phyloP scores from a whole-genome alignment of 73 alveolate genomes.

The Paramecium tetraurelia region DNA sequence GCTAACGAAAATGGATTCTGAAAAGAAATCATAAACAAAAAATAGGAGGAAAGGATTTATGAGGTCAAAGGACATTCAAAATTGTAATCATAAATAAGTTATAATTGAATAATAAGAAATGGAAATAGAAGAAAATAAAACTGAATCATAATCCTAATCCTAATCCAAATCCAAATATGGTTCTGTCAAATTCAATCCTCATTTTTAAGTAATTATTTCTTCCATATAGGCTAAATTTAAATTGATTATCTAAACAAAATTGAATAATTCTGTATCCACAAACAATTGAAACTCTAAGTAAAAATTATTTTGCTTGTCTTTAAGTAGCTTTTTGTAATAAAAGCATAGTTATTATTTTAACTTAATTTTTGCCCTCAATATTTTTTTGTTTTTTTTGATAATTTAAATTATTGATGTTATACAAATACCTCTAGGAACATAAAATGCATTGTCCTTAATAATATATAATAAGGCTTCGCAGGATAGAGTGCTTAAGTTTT shows the following conservation, averaged over 20 bases:
- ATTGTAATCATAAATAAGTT: constrained; percentile 19
- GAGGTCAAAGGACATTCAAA: background rate
- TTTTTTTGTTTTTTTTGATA: background rate
- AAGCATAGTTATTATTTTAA: background rate
- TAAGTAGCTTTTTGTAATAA: background rate
- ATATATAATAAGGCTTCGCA: background rate
- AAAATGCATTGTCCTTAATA: background rate
- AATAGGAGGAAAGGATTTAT: constrained; percentile 47
- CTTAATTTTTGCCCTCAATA: background rate
- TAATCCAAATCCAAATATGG: background rate
- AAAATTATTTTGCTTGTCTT: background rate
- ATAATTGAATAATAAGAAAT: background rate
- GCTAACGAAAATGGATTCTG: background rate
- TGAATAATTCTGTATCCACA: constrained; percentile 42
- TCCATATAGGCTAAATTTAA: constrained; percentile 10
- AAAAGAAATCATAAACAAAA: background rate
- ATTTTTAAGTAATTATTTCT: background rate
- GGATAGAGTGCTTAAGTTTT: background rate
- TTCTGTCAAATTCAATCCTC: background rate
- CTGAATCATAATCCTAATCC: background rate
- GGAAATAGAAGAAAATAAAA: constrained; percentile 1
- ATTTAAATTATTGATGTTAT: background rate
- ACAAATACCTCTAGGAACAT: background rate
- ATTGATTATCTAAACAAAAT: background rate
- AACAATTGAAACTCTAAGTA: constrained; percentile 5